Percentiles rank a stretch among this genome's conserved stretches.
phyloP scores from a whole-genome alignment of 2,329 filamentous ascomycete genomes.

The Ambrosiella beaveri region DNA sequence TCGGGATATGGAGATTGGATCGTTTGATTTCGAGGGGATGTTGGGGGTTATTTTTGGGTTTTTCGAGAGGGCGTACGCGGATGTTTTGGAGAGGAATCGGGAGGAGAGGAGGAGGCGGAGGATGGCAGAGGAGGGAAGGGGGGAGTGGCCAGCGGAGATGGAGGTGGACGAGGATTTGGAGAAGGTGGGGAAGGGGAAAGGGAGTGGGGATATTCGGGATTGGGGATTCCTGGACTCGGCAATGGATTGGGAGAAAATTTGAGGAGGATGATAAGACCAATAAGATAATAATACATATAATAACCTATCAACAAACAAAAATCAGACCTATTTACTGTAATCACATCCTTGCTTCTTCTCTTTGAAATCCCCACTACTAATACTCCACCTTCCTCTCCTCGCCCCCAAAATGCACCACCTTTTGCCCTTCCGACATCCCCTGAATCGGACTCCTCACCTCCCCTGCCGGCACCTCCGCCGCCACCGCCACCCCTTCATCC shows the following conservation, averaged over 20 bases:
- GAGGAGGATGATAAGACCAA: background rate
- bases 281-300: background rate
- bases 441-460: constrained; percentile 10
- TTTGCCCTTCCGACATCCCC: constrained; percentile 9
- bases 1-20: constrained; percentile 27
- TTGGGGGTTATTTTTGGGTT: constrained; percentile 38
- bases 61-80: constrained; percentile 37
- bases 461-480: constrained; percentile 15
- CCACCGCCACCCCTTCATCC: constrained; percentile 35
- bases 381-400: constrained; percentile 5
- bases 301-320: background rate
- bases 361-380: background rate
- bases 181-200: constrained; percentile 14
- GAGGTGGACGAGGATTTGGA: constrained; percentile 17
- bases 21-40: constrained; percentile 45
- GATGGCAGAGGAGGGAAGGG: background rate
- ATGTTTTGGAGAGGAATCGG: constrained; percentile 31
- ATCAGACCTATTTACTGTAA: background rate
- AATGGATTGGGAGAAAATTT: constrained; percentile 36
- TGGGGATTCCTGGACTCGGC: constrained; percentile 43
- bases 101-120: constrained; percentile 13
- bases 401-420: constrained; percentile 10
- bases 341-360: background rate
- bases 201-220: constrained; percentile 16
- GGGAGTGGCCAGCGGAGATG: constrained; percentile 7